Evolutionary conservation across 129 eudicot genomes (phyloP).

Genomic region (Flaveria brownii): DNA sequence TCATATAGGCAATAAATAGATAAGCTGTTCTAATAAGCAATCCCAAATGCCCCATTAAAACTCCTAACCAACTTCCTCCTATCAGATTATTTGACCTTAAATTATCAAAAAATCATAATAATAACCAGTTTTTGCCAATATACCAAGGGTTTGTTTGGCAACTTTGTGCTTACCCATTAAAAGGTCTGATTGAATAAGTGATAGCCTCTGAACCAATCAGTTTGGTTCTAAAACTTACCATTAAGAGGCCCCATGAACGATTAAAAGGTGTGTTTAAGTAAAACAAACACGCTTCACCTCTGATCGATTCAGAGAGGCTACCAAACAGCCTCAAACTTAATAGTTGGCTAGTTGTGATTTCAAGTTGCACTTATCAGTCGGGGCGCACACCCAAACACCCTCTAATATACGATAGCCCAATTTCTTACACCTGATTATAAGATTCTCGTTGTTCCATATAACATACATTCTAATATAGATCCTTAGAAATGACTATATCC

Average conservation of each 20-base stretch:
- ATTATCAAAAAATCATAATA: background rate
- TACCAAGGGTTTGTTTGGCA: too few species aligned
- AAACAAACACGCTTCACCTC: too few species aligned
- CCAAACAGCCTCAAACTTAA: too few species aligned
- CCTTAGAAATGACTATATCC: slow-evolving; percentile 10
- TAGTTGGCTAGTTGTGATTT: background rate
- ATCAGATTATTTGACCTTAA: background rate
- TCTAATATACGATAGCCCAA: background rate
- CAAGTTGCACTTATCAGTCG: background rate
- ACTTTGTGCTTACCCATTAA: too few species aligned
- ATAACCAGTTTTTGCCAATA: background rate
- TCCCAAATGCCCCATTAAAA: too few species aligned
- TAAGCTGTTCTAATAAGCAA: background rate
- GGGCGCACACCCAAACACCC: background rate
- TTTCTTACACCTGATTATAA: background rate
- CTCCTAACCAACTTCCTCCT: too few species aligned
- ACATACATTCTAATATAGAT: background rate
- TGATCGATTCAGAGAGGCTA: too few species aligned
- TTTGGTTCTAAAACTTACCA: too few species aligned
- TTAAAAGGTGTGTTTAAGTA: too few species aligned
- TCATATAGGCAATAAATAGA: background rate
- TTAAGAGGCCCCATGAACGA: too few species aligned
- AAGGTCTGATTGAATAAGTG: too few species aligned
- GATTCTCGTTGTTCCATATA: background rate
- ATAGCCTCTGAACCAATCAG: too few species aligned